These are phyloP conservation scores for Melampsora americana DNA, from an alignment of 1,284 basidiomycete genomes.

Conservation along the genomic window DNA sequence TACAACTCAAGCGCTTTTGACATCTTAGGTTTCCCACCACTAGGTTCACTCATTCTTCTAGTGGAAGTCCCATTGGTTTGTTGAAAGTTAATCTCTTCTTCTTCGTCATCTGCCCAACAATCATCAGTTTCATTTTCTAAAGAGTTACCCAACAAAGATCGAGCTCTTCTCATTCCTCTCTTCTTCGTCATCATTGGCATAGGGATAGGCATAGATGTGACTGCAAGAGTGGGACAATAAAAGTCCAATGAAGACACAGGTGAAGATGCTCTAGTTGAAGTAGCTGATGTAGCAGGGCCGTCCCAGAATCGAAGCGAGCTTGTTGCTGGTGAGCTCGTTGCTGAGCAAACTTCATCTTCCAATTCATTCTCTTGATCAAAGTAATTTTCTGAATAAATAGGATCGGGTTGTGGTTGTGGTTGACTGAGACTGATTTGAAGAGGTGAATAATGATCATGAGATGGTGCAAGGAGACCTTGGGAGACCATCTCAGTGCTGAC, in stretches of 20 bases:
- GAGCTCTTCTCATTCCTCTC: background rate
- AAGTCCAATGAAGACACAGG: constrained; percentile 24
- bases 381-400: background rate
- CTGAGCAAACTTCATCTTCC: background rate
- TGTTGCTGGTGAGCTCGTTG: background rate
- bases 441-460: background rate
- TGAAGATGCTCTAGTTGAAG: constrained; percentile 31
- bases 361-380: background rate
- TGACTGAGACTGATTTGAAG: background rate
- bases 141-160: background rate
- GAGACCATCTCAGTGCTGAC: constrained; percentile 28
- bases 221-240: background rate
- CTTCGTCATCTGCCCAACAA: constrained; percentile 6
- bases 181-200: background rate
- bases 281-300: constrained; percentile 5
- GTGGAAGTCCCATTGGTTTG: background rate
- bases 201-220: background rate
- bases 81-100: background rate
- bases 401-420: background rate
- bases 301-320: background rate
- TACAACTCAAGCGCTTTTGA: background rate
- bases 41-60: constrained; percentile 9
- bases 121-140: background rate
- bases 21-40: constrained; percentile 6
- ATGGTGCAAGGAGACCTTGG: constrained; percentile 11